Conservation (phyloP, 2,329 filamentous ascomycete species). For the Aspergillus hiratsukae region DNA sequence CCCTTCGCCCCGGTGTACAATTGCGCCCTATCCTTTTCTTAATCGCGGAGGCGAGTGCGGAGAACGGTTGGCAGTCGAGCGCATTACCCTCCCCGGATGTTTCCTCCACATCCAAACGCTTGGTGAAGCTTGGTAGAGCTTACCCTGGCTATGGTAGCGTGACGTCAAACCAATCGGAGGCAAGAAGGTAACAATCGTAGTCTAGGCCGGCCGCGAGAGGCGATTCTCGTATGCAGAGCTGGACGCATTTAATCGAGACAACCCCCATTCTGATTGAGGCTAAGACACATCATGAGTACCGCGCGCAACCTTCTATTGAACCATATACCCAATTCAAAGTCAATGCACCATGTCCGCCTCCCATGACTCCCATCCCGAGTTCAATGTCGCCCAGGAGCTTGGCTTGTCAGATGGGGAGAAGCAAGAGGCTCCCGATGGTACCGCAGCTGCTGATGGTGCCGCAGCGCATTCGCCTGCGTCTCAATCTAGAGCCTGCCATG, state of each 20-base stretch:
- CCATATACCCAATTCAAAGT: background rate
- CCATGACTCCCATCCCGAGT: background rate
- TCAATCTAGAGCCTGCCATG: background rate
- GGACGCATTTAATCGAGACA: background rate
- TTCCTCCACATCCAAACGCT: background rate
- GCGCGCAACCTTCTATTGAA: background rate
- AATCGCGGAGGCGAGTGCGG: background rate
- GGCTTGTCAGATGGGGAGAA: background rate
- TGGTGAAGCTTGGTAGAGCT: background rate
- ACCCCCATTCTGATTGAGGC: background rate
- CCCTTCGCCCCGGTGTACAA: background rate
- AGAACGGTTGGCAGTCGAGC: background rate
- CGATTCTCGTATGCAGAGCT: background rate
- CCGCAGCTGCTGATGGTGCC: background rate
- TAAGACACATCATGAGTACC: background rate
- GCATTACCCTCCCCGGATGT: background rate
- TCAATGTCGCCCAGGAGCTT: background rate
- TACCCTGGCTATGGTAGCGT: background rate
- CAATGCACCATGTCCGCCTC: background rate
- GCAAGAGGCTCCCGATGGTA: background rate
- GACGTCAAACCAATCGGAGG: background rate
- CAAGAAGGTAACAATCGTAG: background rate
- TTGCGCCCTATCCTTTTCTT: background rate
- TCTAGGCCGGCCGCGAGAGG: background rate
- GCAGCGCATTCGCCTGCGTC: background rate